Base-by-base conservation (phyloP, 306 rosid genomes). In the Oxytropis ochrocephala region DNA sequence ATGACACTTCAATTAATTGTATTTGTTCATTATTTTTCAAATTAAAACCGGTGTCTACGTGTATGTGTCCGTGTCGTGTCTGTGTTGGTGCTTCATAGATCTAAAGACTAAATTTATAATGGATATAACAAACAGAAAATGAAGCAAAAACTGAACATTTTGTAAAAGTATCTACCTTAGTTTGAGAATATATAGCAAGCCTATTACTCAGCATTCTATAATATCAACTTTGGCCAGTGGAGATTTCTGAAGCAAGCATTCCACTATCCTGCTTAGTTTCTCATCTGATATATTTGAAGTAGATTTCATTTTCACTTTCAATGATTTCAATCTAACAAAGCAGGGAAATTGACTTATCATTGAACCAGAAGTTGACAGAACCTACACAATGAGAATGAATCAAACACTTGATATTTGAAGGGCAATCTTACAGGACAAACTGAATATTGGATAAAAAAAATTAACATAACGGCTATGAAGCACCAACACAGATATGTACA, bases 241-340 rank as follows among this genome's bases (percentile, higher is more conserved):
- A 47, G 74, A 75, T 11, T 75, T 75, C 36, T 67, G 42, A 66
- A 75, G 62, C 43, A 75, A 67, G 61, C 12, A 66, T 4, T 58
- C 51, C 2, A 56, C 61, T 75, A 48, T 21, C 46, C 24, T 19
- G 43, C 53, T 47, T 13, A 66, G 32, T 47, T 4, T 35, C 61
- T 75, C 58, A 13, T 57, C 16, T 2, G 67, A 55, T 56, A 56
- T 56, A 27, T 2, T 36, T n/a, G 74, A 17, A 30, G 54, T 14
- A 27, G 64, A 14, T 51, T 63, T 29, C 72, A 35, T 24, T 57
- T 44, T 47, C 69, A 75, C 17, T 56, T 66, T 64, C 58, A 74
- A 65, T 11, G 60, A 65, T 52, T 65, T 56, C 52, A 75, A 75
- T 43, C 32, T 54, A 35, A 16, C 62, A 48, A 67, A 75, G 68